phyloP scores from a whole-genome alignment of 2,329 filamentous ascomycete species.

The Escovopsis sp. region DNA sequence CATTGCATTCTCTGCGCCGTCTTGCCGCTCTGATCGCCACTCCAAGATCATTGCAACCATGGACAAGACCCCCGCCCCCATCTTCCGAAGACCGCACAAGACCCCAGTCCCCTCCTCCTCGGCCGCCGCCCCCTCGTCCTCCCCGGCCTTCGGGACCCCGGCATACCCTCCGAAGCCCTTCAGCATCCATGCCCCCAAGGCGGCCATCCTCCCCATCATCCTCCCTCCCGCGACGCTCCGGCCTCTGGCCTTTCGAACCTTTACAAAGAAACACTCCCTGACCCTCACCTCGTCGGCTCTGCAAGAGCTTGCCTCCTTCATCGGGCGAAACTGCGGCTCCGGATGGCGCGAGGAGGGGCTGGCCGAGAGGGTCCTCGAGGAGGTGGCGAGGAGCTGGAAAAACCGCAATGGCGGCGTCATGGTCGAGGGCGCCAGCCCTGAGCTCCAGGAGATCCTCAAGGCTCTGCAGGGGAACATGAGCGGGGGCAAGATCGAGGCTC shows the following conservation, averaged over 20 bases:
- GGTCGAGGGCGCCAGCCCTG: slow-evolving; percentile 64
- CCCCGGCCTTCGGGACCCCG: slow-evolving; percentile 79
- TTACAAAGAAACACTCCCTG: slow-evolving; percentile 94
- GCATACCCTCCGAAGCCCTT: slow-evolving; percentile 61
- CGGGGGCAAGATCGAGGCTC: slow-evolving; percentile 54
- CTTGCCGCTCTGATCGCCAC: neutral
- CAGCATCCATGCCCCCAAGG: slow-evolving; percentile 35
- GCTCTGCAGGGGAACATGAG: slow-evolving; percentile 77
- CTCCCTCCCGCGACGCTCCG: slow-evolving; percentile 76
- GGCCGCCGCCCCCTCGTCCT: slow-evolving; percentile 55
- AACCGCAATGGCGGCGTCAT: slow-evolving; percentile 78
- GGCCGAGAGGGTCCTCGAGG: slow-evolving; percentile 83
- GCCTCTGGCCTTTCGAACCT: slow-evolving; percentile 83
- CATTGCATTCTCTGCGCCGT: neutral
- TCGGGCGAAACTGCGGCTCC: slow-evolving; percentile 85
- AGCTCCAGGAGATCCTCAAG: slow-evolving; percentile 70
- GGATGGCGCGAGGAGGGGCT: slow-evolving; percentile 93
- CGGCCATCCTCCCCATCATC: slow-evolving; percentile 70
- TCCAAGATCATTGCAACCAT: slow-evolving; percentile 10
- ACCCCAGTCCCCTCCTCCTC: slow-evolving; percentile 30
- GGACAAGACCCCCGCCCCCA: slow-evolving; percentile 24
- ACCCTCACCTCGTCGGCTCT: slow-evolving; percentile 81
- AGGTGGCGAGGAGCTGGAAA: slow-evolving; percentile 86
- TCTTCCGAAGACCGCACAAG: slow-evolving; percentile 21
- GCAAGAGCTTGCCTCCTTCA: slow-evolving; percentile 71